phyloP scores from a whole-genome alignment of 2,329 filamentous ascomycete species.

The Neopestalotiopsis rosae region DNA sequence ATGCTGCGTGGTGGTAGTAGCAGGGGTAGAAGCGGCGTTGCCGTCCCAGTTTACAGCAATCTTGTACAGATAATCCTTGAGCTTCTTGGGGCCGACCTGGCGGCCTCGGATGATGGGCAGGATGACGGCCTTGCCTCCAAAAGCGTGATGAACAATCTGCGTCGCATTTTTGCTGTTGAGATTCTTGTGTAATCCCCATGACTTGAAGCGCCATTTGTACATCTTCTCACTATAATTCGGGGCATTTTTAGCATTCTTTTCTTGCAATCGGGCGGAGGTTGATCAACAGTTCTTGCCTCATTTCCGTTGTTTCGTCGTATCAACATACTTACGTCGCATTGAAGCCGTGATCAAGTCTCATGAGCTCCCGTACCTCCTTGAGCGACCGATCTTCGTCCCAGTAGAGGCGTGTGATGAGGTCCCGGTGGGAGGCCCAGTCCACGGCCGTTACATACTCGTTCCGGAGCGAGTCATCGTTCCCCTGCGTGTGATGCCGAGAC shows the following conservation, averaged over 20 bases:
- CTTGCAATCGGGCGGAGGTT: background rate
- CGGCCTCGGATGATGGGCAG: background rate
- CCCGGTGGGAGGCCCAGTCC: background rate
- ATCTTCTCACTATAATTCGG: background rate
- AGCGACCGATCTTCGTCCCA: background rate
- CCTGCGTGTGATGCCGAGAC: background rate
- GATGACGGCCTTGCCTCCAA: background rate
- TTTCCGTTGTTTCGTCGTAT: background rate
- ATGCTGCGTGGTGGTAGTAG: background rate
- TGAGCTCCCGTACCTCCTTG: background rate
- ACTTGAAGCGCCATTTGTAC: constrained; percentile 6
- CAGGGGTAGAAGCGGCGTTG: background rate
- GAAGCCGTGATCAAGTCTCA: background rate
- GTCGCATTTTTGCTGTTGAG: background rate
- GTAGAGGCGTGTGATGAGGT: background rate
- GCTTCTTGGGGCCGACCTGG: constrained; percentile 1
- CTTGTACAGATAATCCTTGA: background rate
- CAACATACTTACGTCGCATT: background rate
- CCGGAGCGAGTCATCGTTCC: background rate
- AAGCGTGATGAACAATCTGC: background rate
- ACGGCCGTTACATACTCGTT: background rate
- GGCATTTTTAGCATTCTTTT: background rate
- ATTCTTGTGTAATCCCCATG: background rate
- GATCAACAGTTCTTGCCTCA: too few relatives aligned
- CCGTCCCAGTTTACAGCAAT: background rate